Conservation (phyloP, 352 stramenopile species). For the Salisapilia sapeloensis region DNA sequence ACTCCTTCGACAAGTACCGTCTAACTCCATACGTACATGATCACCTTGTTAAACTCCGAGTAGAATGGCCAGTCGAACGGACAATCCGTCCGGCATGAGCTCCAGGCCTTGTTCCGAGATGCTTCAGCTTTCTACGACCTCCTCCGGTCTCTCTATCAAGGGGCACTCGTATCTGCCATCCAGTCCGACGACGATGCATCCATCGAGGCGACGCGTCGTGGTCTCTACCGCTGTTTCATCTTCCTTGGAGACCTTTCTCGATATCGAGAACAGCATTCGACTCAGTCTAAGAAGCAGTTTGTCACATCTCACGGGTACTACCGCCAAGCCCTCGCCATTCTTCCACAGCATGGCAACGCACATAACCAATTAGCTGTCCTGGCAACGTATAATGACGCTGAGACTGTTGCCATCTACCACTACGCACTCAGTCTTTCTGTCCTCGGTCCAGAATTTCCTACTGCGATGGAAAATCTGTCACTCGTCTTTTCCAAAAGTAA, state of each 20-base stretch:
- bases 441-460: slow-evolving; percentile 70
- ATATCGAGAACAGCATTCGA: slow-evolving; percentile 69
- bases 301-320: slow-evolving; percentile 46
- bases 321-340: slow-evolving; percentile 38
- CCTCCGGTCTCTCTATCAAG: slow-evolving; percentile 23
- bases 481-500: slow-evolving; percentile 79
- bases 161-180: slow-evolving; percentile 12
- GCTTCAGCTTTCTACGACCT: slow-evolving; percentile 61
- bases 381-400: slow-evolving; percentile 74
- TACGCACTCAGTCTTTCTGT: slow-evolving; percentile 81
- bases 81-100: slow-evolving; percentile 54
- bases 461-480: slow-evolving; percentile 76
- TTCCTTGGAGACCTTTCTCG: slow-evolving; percentile 67
- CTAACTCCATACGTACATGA: slow-evolving; percentile 6
- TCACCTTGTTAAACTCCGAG: slow-evolving; percentile 8
- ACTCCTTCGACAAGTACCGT: slow-evolving; percentile 61
- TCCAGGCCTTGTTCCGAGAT: slow-evolving; percentile 48
- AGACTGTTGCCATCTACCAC: slow-evolving; percentile 82
- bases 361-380: slow-evolving; percentile 78
- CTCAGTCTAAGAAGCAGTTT: slow-evolving; percentile 79
- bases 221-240: slow-evolving; percentile 66
- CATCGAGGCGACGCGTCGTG: slow-evolving; percentile 25
- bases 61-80: no score
- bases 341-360: slow-evolving; percentile 68
- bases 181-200: slow-evolving; percentile 6